Evolutionary conservation across 768 basidiomycete genomes (phyloP).

Genomic region (Sporobolomyces pararoseus): DNA sequence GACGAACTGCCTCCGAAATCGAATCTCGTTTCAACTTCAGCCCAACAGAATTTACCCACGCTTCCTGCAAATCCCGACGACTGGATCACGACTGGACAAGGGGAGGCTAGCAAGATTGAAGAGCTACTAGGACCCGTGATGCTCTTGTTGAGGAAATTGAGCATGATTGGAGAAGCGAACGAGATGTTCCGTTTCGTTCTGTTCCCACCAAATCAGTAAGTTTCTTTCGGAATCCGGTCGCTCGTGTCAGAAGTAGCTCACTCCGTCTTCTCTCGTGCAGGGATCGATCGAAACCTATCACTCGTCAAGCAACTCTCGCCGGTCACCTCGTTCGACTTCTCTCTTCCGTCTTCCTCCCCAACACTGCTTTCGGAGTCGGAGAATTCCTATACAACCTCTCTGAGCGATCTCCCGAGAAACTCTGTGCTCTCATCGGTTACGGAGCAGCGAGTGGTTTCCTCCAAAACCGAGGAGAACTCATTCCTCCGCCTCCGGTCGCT

Average conservation of each 20-base stretch:
- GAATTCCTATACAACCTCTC: slow-evolving; percentile 83
- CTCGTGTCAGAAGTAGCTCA: neutral
- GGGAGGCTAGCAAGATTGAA: slow-evolving; percentile 57
- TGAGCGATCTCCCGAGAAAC: slow-evolving; percentile 67
- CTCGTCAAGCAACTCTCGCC: slow-evolving; percentile 66
- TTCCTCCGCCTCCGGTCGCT: slow-evolving; percentile 51
- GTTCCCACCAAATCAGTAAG: slow-evolving; percentile 65
- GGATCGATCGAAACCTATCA: slow-evolving; percentile 73
- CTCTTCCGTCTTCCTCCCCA: slow-evolving; percentile 65
- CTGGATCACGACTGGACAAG: slow-evolving; percentile 25
- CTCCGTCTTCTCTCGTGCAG: slow-evolving; percentile 40
- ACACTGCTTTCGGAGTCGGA: slow-evolving; percentile 71
- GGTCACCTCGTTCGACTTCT: slow-evolving; percentile 78
- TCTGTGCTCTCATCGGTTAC: slow-evolving; percentile 81
- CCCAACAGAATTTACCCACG: neutral
- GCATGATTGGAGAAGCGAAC: slow-evolving; percentile 65
- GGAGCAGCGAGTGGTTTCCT: slow-evolving; percentile 93
- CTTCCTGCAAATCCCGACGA: slow-evolving; percentile 30
- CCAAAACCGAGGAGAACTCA: slow-evolving; percentile 79
- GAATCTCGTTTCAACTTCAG: neutral
- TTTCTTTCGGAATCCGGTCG: slow-evolving; percentile 11
- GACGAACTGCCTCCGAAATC: slow-evolving; percentile 8
- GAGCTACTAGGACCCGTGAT: slow-evolving; percentile 73
- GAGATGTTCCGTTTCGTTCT: slow-evolving; percentile 60
- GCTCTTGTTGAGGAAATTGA: slow-evolving; percentile 61